These are phyloP conservation scores for Tremella yokohamensis DNA, from an alignment of 768 basidiomycete genomes.

Conservation along the genomic window DNA sequence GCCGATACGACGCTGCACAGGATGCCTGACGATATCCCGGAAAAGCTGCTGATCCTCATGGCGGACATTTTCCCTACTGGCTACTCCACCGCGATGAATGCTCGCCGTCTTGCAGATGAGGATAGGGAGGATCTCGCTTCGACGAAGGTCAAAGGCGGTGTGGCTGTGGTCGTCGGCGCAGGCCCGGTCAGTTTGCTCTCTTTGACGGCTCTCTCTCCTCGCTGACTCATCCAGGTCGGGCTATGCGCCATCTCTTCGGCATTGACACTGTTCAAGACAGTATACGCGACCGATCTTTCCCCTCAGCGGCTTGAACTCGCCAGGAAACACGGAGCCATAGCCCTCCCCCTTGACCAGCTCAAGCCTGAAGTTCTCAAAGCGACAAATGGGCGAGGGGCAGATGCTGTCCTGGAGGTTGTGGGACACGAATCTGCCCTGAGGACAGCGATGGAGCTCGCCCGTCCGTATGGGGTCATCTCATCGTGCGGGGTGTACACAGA, in stretches of 20 bases:
- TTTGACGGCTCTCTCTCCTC: neutral
- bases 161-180: conserved; percentile 50
- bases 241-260: conserved; percentile 51
- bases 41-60: conserved; percentile 38
- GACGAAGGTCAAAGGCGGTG: conserved; percentile 20
- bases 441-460: conserved; percentile 44
- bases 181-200: conserved; percentile 44
- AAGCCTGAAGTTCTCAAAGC: conserved; percentile 21
- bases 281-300: conserved; percentile 39
- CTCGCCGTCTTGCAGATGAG: conserved; percentile 36
- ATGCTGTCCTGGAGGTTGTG: conserved; percentile 51
- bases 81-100: conserved; percentile 43
- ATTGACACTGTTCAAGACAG: conserved; percentile 42
- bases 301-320: conserved; percentile 34
- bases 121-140: conserved; percentile 9
- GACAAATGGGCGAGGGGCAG: conserved; percentile 46
- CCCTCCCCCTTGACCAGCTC: conserved; percentile 33
- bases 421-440: conserved; percentile 43
- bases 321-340: conserved; percentile 49
- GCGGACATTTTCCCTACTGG: conserved; percentile 51
- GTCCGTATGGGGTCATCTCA: conserved; percentile 46
- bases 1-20: conserved; percentile 38
- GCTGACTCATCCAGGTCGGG: conserved; percentile 24
- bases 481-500: conserved; percentile 42
- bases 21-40: conserved; percentile 32